Base-by-base conservation (phyloP, 2,329 filamentous ascomycete genomes). In the Trichoderma semiorbis region DNA sequence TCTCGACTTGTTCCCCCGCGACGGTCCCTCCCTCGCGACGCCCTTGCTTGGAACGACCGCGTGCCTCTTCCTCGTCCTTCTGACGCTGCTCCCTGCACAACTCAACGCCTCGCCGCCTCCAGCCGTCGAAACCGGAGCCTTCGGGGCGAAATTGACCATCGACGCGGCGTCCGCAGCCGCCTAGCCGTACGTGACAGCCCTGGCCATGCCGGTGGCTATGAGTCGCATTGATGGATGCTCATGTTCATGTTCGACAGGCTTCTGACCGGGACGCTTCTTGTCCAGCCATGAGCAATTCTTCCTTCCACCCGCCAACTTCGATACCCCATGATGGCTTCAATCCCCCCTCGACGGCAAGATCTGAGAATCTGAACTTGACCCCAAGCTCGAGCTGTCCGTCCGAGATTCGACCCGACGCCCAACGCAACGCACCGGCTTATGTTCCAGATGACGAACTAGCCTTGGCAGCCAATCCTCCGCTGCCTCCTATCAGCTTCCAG, bases 271-370 rank as follows among this genome's bases (percentile, higher is more conserved):
- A 24, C 43, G 43, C 43, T 50, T 21, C 43, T 50, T 50, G 43
- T 50, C 43, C 43, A 50, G 43, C 75, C 77, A 80, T 80, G 79
- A 79, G 75, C 74, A 77, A 70, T 74, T 74, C 79, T 75, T 75
- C 77, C 43, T 75, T 76, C 72, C 76, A 73, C 71, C 74, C 74
- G 74, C 72, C 75, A 74, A 78, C 76, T 74, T 76, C 76, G 66
- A 73, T 78, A 73, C 73, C 76, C 72, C 73, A 76, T 70, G 76
- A 77, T 68, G 75, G 78, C 74, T 73, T 75, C 72, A 16, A 72
- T 76, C 39, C 57, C 67, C n/a, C 66, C 76, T 69, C 76, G 73
- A 60, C 60, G 16, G 57, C 67, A 24, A 57, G 50, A 58, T 61
- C 71, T 61, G 55, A 62, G 24, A 30, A 70, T 28, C 34, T 67